Evolutionary conservation across 202 grass and related monocot species (phyloP).

Genomic region (Musa balbisiana): DNA sequence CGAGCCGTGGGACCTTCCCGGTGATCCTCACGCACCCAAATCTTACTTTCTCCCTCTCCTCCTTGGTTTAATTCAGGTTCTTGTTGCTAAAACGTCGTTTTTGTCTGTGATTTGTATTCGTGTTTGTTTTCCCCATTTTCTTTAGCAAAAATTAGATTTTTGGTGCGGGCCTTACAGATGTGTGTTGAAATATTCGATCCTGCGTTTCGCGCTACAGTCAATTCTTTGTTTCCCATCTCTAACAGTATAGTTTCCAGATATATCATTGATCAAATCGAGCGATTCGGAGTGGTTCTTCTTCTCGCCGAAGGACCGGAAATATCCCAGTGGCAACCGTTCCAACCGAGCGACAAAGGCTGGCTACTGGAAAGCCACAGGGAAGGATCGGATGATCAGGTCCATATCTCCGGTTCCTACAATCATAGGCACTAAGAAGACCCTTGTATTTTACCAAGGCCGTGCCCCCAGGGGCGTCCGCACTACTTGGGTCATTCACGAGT

Average conservation of each 20-base stretch:
- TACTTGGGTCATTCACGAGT: slow-evolving; percentile 23
- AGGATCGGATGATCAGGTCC: slow-evolving; percentile 11
- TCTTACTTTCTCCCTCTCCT: background rate
- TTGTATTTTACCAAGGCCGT: slow-evolving; percentile 20
- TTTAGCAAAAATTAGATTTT: slow-evolving; percentile 3
- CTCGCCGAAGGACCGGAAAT: slow-evolving; percentile 80
- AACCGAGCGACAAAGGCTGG: slow-evolving; percentile 52
- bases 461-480: background rate
- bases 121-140: background rate
- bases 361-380: slow-evolving; percentile 22
- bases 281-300: slow-evolving; percentile 98
- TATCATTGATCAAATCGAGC: slow-evolving; percentile 68
- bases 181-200: background rate
- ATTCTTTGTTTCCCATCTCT: background rate
- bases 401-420: background rate
- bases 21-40: slow-evolving; percentile 25
- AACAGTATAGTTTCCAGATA: slow-evolving; percentile 8
- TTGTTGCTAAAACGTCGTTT: background rate
- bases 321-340: slow-evolving; percentile 63
- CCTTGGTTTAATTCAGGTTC: background rate
- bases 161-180: background rate
- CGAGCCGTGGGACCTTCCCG: slow-evolving; percentile 92
- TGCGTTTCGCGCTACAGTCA: background rate
- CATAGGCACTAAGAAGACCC: slow-evolving; percentile 19
- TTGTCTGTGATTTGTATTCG: background rate